These are phyloP conservation scores for Tulasnella sp. DNA, from an alignment of 768 basidiomycete genomes.

Conservation along the genomic window DNA sequence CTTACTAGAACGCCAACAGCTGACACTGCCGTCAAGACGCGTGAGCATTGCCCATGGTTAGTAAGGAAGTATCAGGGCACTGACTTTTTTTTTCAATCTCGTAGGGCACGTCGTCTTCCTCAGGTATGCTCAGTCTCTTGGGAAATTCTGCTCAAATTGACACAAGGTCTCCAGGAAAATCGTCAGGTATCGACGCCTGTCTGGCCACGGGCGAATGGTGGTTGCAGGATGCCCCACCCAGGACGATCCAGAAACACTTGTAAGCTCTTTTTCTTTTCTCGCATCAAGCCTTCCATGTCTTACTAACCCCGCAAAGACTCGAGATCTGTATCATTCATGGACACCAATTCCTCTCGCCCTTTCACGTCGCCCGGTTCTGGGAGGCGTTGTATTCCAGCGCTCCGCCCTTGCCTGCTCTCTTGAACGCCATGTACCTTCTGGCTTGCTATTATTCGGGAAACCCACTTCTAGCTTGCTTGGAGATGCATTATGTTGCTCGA, in stretches of 20 bases:
- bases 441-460: conserved; percentile 16
- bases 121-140: too few relatives aligned
- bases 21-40: too few relatives aligned
- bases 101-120: too few relatives aligned
- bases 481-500: conserved; percentile 10
- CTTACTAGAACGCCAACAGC: too few relatives aligned
- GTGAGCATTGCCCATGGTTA: too few relatives aligned
- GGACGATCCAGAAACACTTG: conserved; percentile 2
- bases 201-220: conserved; percentile 10
- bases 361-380: conserved; percentile 9
- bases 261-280: too few relatives aligned
- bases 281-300: too few relatives aligned
- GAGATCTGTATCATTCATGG: conserved; percentile 2
- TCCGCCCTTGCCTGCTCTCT: conserved; percentile 12
- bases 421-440: conserved; percentile 18
- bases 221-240: conserved; percentile 6
- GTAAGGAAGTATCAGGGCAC: too few relatives aligned
- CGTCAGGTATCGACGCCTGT: not conserved
- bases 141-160: too few relatives aligned
- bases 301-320: not conserved
- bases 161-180: not conserved
- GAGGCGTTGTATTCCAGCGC: not conserved
- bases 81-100: too few relatives aligned
- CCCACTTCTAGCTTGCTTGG: not conserved
- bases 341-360: not conserved